Evolutionary conservation across 2,329 filamentous ascomycete genomes (phyloP), one percentile per base, ranked within the genome.

Genomic region (Microascus cirrosus): DNA sequence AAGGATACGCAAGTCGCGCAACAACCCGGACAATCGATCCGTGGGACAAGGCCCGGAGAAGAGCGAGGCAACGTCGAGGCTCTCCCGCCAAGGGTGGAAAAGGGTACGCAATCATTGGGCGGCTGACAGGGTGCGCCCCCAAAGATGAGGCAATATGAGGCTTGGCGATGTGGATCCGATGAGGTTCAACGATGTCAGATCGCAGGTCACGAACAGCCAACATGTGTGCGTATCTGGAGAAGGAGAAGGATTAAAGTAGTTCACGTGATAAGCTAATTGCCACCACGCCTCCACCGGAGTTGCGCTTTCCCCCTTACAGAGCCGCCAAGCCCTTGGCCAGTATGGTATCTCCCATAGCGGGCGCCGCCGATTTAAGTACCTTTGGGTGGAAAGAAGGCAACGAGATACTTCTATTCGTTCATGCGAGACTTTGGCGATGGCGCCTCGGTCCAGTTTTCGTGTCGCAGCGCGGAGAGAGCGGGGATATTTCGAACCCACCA

Each of bases 161-260:
- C 55, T 57, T 57, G 55, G 55, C 55, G 25, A 22, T 32, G 25
- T 48, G 50, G 55, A 48, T n/a, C 12, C 55, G 39, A 36, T 56
- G 36, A 51, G 55, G 54, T 56, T 20, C 20, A 3, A 13, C 10
- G 13, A 55, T 20, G 25, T 48, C 32, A 11, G 50, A 50, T n/a
- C 18, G 32, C 12, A 22, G 39, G 22, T 3, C 45, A 50, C 20
- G 18, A 50, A 20, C 20, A 3, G 18, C 28, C 55, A 20, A 39
- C 22, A 57, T n/a, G 13, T 7, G n/a, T 20, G n/a, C n/a, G n/a
- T n/a, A n/a, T n/a, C n/a, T n/a, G n/a, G 25, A 51, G 7, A 50
- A 22, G 45, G 20, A 20, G 45, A 39, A 25, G 53, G 55, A 56
- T 35, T 39, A 20, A 25, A 34, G 15, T 48, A n/a, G 11, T 36